Evolutionary conservation across 2,329 filamentous ascomycete genomes (phyloP).

Genomic region (Fonsecaea erecta): DNA sequence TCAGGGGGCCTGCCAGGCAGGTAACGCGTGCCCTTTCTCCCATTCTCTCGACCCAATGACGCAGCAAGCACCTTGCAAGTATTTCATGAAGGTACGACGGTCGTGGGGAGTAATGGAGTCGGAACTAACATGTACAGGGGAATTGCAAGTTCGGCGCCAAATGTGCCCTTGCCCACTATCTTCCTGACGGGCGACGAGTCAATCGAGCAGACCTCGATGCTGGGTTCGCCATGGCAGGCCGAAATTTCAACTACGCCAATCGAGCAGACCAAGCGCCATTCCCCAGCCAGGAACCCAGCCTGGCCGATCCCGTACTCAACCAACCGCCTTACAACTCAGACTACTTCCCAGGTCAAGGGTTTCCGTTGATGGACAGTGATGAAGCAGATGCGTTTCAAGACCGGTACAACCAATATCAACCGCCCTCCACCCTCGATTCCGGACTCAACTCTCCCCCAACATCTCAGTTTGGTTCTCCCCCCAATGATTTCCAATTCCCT

Average conservation of each 20-base stretch:
- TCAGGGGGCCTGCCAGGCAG: conserved; percentile 93
- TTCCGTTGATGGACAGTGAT: conserved; percentile 49
- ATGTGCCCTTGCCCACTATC: conserved; percentile 93
- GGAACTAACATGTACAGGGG: conserved; percentile 62
- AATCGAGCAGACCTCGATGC: conserved; percentile 67
- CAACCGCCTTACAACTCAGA: conserved; percentile 55
- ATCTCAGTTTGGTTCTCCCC: conserved; percentile 80
- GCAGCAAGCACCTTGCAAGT: conserved; percentile 92
- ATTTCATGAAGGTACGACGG: conserved; percentile 86
- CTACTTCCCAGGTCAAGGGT: conserved; percentile 48
- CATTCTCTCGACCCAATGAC: conserved; percentile 85
- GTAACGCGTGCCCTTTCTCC: conserved; percentile 92
- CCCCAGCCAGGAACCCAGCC: conserved; percentile 68
- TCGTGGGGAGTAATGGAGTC: conserved; percentile 16
- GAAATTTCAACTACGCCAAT: conserved; percentile 47
- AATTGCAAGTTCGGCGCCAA: conserved; percentile 99
- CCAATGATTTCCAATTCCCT: conserved; percentile 75
- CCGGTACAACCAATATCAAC: conserved; percentile 49
- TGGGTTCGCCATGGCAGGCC: conserved; percentile 51
- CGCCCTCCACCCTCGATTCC: conserved; percentile 62
- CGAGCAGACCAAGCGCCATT: conserved; percentile 69
- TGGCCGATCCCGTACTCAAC: conserved; percentile 72
- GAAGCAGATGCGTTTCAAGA: conserved; percentile 46
- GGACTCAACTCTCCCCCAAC: conserved; percentile 63
- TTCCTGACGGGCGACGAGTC: conserved; percentile 89